Evolutionary conservation across 2,329 filamentous ascomycete genomes (phyloP).

Genomic region (Hypoxylon sp.): DNA sequence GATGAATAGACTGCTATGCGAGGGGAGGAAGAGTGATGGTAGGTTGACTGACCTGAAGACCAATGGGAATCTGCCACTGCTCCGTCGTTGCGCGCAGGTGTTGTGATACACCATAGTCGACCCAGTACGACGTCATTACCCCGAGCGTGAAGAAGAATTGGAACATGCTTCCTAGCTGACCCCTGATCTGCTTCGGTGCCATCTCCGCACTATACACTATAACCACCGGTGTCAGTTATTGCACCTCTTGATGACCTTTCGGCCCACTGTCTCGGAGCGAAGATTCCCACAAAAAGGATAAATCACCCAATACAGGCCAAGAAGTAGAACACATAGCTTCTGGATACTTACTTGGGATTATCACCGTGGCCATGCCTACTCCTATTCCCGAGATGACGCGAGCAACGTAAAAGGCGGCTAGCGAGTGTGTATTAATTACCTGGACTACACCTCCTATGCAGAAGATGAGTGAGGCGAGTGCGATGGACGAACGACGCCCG

Average conservation of each 20-base stretch:
- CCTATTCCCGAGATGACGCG: slow-evolving; percentile 56
- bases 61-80: slow-evolving; percentile 67
- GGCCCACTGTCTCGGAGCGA: neutral
- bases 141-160: slow-evolving; percentile 63
- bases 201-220: slow-evolving; percentile 63
- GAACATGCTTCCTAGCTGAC: slow-evolving; percentile 57
- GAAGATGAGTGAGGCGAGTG: slow-evolving; percentile 60
- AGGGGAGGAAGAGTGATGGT: neutral
- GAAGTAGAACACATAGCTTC: neutral
- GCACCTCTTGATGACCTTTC: neutral
- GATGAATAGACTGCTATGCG: no score
- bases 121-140: slow-evolving; percentile 60
- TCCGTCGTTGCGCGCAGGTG: slow-evolving; percentile 57
- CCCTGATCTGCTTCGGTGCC: slow-evolving; percentile 63
- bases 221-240: neutral
- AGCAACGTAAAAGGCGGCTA: slow-evolving; percentile 58
- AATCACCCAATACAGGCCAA: neutral
- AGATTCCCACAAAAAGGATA: neutral
- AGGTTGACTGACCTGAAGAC: slow-evolving; percentile 57
- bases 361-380: slow-evolving; percentile 57
- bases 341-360: slow-evolving; percentile 57
- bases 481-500: slow-evolving; percentile 59
- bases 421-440: slow-evolving; percentile 56
- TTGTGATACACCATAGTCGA: slow-evolving; percentile 63
- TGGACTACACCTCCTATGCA: slow-evolving; percentile 60